Evolutionary conservation across 345 rosid species (phyloP).

Genomic region (Eucalyptus fibrosa): DNA sequence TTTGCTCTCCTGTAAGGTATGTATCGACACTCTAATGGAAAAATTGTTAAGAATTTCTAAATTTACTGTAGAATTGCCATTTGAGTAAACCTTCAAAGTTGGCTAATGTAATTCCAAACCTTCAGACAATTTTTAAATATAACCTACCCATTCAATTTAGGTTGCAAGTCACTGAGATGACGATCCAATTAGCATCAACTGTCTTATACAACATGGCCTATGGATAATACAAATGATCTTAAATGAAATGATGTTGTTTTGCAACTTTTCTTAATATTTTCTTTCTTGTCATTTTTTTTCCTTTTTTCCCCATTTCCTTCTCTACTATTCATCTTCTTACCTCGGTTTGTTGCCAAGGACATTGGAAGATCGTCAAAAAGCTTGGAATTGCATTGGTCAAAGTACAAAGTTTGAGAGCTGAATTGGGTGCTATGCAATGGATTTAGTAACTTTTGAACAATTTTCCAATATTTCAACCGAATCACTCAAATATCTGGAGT

Average conservation of each 20-base stretch:
- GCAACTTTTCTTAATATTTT: no score
- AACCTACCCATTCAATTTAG: not conserved
- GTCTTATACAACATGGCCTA: accelerated
- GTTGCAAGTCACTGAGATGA: not conserved
- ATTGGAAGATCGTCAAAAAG: not conserved
- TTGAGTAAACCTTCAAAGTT: not conserved
- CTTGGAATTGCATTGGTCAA: no score
- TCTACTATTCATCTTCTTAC: not conserved
- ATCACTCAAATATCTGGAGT: no score
- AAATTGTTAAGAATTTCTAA: not conserved
- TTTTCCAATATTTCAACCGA: no score
- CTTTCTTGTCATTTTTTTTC: no score
- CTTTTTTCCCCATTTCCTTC: not conserved
- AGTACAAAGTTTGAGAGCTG: no score
- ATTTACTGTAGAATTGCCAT: not conserved
- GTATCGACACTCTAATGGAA: not conserved
- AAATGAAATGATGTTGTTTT: not conserved
- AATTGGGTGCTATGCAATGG: no score
- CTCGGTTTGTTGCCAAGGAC: not conserved
- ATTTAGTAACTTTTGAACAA: no score
- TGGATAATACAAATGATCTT: no score
- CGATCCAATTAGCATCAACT: not conserved
- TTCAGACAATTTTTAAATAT: not conserved
- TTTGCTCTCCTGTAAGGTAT: not conserved
- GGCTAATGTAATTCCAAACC: not conserved